Percentiles rank a stretch among this genome's conserved stretches.
Evolutionary conservation across 805 yeast genomes (phyloP).

Genomic region (Diddensiella santjacobensis): DNA sequence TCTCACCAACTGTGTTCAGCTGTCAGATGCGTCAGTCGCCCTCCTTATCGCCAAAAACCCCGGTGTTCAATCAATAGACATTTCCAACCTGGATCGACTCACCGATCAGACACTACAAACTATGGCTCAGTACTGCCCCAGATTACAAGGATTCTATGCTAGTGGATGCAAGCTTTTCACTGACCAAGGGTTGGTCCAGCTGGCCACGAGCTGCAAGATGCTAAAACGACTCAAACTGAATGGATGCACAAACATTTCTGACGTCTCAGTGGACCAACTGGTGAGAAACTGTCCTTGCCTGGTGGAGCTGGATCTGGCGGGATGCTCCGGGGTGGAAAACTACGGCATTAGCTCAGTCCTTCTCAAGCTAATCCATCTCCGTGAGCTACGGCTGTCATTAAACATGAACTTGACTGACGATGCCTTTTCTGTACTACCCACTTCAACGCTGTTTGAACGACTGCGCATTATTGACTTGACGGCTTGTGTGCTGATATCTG

Average conservation of each 20-base stretch:
- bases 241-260: constrained; percentile 63
- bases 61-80: constrained; percentile 77
- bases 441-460: constrained; percentile 46
- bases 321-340: constrained; percentile 71
- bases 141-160: constrained; percentile 86
- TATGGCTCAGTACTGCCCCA: constrained; percentile 64
- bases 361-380: constrained; percentile 58
- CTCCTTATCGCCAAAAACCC: constrained; percentile 60
- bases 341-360: constrained; percentile 55
- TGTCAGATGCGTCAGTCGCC: constrained; percentile 60
- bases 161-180: constrained; percentile 76
- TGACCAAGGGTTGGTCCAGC: constrained; percentile 55
- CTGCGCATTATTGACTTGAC: constrained; percentile 82
- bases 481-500: constrained; percentile 76
- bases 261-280: constrained; percentile 55
- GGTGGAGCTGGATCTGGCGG: constrained; percentile 87
- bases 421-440: constrained; percentile 54
- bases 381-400: constrained; percentile 80
- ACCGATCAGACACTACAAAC: constrained; percentile 67
- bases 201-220: constrained; percentile 63
- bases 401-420: constrained; percentile 66
- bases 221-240: constrained; percentile 80
- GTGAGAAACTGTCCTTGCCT: constrained; percentile 70
- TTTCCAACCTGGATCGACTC: constrained; percentile 69
- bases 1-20: constrained; percentile 68